Percentiles rank a stretch among this genome's conserved stretches.
phyloP scores from a whole-genome alignment of 1,284 basidiomycete genomes.

The Exsudoporus floridanus region DNA sequence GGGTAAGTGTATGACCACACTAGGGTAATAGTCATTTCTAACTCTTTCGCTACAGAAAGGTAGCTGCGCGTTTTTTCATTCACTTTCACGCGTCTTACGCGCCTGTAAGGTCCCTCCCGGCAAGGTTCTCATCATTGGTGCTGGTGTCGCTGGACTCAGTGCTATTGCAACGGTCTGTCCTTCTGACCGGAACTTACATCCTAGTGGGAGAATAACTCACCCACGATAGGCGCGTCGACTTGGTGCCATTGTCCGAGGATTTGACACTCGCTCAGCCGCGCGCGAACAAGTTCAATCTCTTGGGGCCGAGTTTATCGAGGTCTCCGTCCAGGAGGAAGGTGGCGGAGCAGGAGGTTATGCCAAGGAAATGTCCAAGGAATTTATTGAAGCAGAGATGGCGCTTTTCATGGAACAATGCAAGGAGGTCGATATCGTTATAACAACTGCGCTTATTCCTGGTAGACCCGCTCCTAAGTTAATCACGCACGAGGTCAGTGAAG shows the following conservation, averaged over 20 bases:
- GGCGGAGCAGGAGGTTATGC: constrained; percentile 80
- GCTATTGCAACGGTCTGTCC: constrained; percentile 73
- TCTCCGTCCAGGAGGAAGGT: constrained; percentile 74
- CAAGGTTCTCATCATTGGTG: constrained; percentile 83
- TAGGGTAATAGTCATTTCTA: constrained; percentile 5
- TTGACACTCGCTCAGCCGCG: constrained; percentile 79
- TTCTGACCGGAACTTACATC: neutral
- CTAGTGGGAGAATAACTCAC: constrained; percentile 4
- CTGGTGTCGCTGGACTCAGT: constrained; percentile 82
- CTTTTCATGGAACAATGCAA: constrained; percentile 83
- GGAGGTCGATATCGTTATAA: constrained; percentile 85
- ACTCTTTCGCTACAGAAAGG: constrained; percentile 23
- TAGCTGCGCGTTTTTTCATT: constrained; percentile 6
- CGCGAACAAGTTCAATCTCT: constrained; percentile 85
- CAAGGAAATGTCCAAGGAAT: constrained; percentile 89
- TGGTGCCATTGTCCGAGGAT: constrained; percentile 83
- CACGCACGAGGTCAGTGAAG: constrained; percentile 53
- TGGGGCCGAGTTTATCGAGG: constrained; percentile 84
- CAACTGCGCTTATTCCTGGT: constrained; percentile 81
- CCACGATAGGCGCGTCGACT: constrained; percentile 63
- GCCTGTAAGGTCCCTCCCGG: constrained; percentile 71
- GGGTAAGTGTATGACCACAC: constrained; percentile 50
- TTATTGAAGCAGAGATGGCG: constrained; percentile 85
- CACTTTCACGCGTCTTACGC: constrained; percentile 19
- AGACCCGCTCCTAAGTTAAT: constrained; percentile 82